Base-by-base conservation (phyloP, 139 green algal species). In the Coccomyxa sp. region DNA sequence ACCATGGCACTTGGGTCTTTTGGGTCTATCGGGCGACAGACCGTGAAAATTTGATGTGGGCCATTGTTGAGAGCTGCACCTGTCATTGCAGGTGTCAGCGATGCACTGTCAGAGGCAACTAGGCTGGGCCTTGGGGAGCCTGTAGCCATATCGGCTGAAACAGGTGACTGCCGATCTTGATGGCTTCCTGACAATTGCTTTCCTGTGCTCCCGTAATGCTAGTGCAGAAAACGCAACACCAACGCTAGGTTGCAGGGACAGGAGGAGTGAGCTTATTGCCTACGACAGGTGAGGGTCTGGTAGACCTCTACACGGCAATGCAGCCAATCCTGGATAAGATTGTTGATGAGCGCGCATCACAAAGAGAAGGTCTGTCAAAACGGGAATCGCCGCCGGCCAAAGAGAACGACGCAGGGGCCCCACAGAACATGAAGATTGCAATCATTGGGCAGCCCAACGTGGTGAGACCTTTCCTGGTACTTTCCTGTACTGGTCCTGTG, bases 391-490 rank as follows among this genome's bases (percentile, higher is more conserved):
- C 38, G 38, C 38, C 7, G 3, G 38, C 38, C 3, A 7, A 51
- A 7, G 38, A 11, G 38, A 3, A 51, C 38, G 38, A 7, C 38
- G 7, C 38, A 32, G 86, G 71, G 74, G 58, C 10, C 59, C 14
- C 18, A 12, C 38, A 66, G 71, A 14, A 60, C 13, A 67, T 93
- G 11, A 71, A 79, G 58, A 66, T 98, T 9, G 93, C 93, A 23
- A 92, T 98, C 17, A 90, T 97, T 88, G 94, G 94, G 0, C 77
- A 95, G 7, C 91, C 92, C 27, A 98, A 98, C 81, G 93, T 93
- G 83, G 91, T 94, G 81, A 80, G 85, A 27, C 10, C 0, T 13
- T 27, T 21, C 0, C 21, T 18, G 27, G 4, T 38, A 4, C 17
- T 76, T 13, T 45, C 45, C 18, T 68, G 21, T 38, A 15, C 23